These are phyloP conservation scores for Bondarzewia mesenterica DNA, from an alignment of 1,284 basidiomycete genomes.

Conservation along the genomic window DNA sequence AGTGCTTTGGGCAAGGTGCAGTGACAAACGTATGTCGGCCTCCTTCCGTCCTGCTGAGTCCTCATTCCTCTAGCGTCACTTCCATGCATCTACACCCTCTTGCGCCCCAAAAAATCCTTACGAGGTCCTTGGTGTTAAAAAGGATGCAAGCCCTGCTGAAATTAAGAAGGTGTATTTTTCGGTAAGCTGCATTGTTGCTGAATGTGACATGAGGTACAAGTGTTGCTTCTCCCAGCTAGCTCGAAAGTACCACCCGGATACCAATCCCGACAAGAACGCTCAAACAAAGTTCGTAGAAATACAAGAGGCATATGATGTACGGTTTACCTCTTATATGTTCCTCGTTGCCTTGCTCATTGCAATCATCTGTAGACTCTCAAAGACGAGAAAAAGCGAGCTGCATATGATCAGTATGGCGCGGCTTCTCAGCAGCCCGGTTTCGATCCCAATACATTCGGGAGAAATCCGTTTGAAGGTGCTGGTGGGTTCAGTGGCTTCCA, in stretches of 20 bases:
- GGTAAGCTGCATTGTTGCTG: constrained; percentile 36
- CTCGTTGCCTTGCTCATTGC: constrained; percentile 5
- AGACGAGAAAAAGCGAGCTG: constrained; percentile 88
- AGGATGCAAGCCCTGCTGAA: constrained; percentile 78
- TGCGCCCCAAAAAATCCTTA: constrained; percentile 85
- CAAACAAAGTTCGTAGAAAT: constrained; percentile 96
- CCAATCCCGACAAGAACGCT: constrained; percentile 87
- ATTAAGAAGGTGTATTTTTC: constrained; percentile 98
- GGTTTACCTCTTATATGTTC: constrained; percentile 21
- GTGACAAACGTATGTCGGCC: neutral
- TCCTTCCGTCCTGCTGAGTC: neutral
- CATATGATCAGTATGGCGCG: constrained; percentile 94
- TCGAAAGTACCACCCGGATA: constrained; percentile 97
- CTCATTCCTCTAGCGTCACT: constrained; percentile 46
- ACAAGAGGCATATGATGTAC: constrained; percentile 93
- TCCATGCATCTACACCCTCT: constrained; percentile 62
- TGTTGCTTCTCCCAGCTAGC: constrained; percentile 59
- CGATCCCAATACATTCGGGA: constrained; percentile 73
- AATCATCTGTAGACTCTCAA: constrained; percentile 64
- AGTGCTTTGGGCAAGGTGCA: constrained; percentile 10
- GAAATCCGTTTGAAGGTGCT: constrained; percentile 39
- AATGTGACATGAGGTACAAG: constrained; percentile 5
- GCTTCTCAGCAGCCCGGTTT: constrained; percentile 92
- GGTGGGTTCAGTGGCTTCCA: constrained; percentile 64
- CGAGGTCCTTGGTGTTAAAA: constrained; percentile 79